Evolutionary conservation across 2,329 filamentous ascomycete genomes (phyloP).

Genomic region (Stachybotrys chartarum): DNA sequence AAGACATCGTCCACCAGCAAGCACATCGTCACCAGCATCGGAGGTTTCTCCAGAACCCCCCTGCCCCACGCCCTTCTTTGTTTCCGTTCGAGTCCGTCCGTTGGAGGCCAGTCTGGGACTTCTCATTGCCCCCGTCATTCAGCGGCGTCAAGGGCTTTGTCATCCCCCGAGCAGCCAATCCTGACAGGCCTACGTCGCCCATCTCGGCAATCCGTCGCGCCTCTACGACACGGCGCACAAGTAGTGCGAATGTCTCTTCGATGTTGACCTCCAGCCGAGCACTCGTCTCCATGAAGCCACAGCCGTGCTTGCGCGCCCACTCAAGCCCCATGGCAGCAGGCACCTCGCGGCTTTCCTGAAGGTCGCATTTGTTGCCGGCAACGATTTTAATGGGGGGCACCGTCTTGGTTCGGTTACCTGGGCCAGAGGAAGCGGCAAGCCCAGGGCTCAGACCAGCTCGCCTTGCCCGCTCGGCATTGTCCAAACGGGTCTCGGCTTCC

Average conservation of each 20-base stretch:
- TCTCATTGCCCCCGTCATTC: conserved; percentile 20
- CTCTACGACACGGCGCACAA: conserved; percentile 56
- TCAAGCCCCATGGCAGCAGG: conserved; percentile 65
- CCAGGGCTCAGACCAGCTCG: conserved; percentile 29
- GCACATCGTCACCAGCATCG: conserved; percentile 41
- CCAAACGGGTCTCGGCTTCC: conserved; percentile 63
- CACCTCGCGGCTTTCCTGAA: conserved; percentile 63
- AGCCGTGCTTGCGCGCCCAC: conserved; percentile 66
- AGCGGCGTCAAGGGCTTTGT: conserved; percentile 52
- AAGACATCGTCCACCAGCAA: neutral
- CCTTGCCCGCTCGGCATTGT: conserved; percentile 50
- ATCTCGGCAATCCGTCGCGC: conserved; percentile 42
- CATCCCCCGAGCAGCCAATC: conserved; percentile 43
- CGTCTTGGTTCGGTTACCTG: conserved; percentile 35
- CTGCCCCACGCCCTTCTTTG: conserved; percentile 31
- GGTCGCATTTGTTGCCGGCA: conserved; percentile 80
- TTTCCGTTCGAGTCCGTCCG: conserved; percentile 20
- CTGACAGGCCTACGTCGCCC: conserved; percentile 33
- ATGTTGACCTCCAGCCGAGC: conserved; percentile 81
- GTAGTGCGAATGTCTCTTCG: conserved; percentile 76
- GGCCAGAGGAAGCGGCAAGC: conserved; percentile 17
- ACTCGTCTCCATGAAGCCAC: conserved; percentile 87
- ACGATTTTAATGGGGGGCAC: conserved; percentile 74
- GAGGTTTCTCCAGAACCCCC: conserved; percentile 48
- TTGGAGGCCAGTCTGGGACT: neutral